phyloP scores from a whole-genome alignment of 169 alveolate species.

The Eimeria sp. region DNA sequence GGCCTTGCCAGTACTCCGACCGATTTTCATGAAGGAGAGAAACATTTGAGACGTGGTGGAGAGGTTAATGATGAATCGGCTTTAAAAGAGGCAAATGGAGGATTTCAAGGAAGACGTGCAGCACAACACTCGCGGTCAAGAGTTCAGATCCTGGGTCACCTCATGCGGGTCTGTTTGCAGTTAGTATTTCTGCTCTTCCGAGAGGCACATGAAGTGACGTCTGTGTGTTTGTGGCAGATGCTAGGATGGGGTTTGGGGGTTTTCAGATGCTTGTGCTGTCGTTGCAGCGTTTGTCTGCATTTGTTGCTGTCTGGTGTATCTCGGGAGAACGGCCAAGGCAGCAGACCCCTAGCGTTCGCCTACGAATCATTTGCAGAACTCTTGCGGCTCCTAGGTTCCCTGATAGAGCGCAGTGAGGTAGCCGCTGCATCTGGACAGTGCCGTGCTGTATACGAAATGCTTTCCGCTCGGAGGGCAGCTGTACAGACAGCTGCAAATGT shows the following conservation, averaged over 20 bases:
- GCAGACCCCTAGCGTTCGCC: background rate
- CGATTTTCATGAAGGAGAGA: background rate
- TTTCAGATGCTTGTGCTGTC: background rate
- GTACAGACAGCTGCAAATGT: constrained; percentile 52
- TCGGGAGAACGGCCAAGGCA: background rate
- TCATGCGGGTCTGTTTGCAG: background rate
- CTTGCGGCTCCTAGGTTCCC: background rate
- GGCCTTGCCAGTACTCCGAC: background rate
- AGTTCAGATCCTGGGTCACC: background rate
- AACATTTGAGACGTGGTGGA: background rate
- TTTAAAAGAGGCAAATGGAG: background rate
- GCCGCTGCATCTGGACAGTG: constrained; percentile 7
- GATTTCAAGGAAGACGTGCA: too few species aligned
- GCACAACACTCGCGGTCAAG: background rate
- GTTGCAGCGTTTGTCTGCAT: constrained; percentile 14
- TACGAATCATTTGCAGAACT: background rate
- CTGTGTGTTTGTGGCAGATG: constrained; percentile 9
- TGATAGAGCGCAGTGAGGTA: constrained; percentile 6
- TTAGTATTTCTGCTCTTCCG: background rate
- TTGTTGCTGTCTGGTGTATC: background rate
- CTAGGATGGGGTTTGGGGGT: background rate
- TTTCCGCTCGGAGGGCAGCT: constrained; percentile 43
- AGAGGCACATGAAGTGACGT: background rate
- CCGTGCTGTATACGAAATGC: background rate
- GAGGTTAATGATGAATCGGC: background rate